Percentiles rank a stretch among this genome's conserved stretches.
These are phyloP conservation scores for Aspergillus sojae DNA, from an alignment of 2,329 filamentous ascomycete genomes.

Conservation along the genomic window DNA sequence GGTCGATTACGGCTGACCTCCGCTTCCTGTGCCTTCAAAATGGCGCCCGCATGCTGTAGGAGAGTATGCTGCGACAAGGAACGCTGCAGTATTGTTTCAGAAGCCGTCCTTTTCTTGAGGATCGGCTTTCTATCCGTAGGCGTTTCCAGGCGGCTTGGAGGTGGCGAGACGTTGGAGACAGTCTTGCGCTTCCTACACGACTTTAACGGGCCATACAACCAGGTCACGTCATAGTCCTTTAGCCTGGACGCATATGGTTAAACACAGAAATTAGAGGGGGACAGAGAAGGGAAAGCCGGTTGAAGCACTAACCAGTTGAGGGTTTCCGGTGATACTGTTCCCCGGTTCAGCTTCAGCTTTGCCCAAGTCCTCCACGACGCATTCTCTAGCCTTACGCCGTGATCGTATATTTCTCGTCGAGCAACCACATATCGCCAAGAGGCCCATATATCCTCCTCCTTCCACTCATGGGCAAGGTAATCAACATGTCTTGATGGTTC, in stretches of 20 bases:
- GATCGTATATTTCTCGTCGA: constrained; percentile 75
- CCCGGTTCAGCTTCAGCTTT: constrained; percentile 84
- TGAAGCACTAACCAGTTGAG: constrained; percentile 77
- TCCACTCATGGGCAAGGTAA: constrained; percentile 91
- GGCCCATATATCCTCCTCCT: constrained; percentile 94
- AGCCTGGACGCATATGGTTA: constrained; percentile 64
- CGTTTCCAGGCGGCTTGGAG: constrained; percentile 59
- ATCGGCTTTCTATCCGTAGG: constrained; percentile 80
- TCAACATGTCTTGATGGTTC: constrained; percentile 89
- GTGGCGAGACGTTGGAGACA: constrained; percentile 51
- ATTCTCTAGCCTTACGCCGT: constrained; percentile 84
- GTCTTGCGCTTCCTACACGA: constrained; percentile 63
- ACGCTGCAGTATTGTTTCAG: constrained; percentile 88
- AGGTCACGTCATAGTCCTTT: constrained; percentile 96
- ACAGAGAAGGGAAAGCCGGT: background rate
- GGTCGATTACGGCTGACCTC: constrained; percentile 56
- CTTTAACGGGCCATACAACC: constrained; percentile 93
- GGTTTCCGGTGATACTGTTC: constrained; percentile 85
- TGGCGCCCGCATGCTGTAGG: constrained; percentile 83
- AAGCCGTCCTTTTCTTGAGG: constrained; percentile 94
- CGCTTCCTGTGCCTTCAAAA: constrained; percentile 78
- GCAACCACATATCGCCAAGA: constrained; percentile 94
- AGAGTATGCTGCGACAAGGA: constrained; percentile 87
- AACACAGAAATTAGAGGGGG: background rate
- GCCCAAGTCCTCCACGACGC: constrained; percentile 97